Evolutionary conservation across 257 asterid genomes (phyloP).

Genomic region (Salvia hispanica): DNA sequence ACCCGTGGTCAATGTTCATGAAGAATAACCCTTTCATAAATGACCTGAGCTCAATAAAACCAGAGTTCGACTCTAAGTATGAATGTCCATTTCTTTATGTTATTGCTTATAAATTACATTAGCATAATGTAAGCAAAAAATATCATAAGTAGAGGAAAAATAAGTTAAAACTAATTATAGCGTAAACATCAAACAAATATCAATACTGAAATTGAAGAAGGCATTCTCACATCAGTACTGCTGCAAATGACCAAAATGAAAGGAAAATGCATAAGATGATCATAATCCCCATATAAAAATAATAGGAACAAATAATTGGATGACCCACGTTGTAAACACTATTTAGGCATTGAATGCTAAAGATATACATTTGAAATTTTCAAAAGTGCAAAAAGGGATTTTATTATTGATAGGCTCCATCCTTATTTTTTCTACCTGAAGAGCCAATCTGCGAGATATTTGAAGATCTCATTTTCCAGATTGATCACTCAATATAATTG

Average conservation of each 20-base stretch:
- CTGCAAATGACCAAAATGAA: neutral
- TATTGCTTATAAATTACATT: too few species aligned
- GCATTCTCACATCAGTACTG: neutral
- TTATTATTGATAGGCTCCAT: too few species aligned
- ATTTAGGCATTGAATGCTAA: slow-evolving; percentile 19
- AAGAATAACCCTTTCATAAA: too few species aligned
- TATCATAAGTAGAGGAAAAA: too few species aligned
- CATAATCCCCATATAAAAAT: neutral
- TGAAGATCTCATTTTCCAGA: slow-evolving; percentile 19
- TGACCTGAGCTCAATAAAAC: too few species aligned
- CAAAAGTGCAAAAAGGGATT: slow-evolving; percentile 4
- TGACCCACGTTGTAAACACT: neutral
- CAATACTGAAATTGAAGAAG: neutral
- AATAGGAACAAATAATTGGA: neutral
- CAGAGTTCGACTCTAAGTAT: too few species aligned
- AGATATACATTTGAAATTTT: slow-evolving; percentile 33
- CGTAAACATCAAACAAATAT: neutral
- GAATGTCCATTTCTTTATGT: too few species aligned
- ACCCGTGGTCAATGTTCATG: too few species aligned
- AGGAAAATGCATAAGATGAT: neutral
- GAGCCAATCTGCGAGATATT: slow-evolving; percentile 11
- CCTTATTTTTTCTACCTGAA: too few species aligned
- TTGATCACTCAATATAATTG: neutral
- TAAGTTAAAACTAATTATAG: too few species aligned
- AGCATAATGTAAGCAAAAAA: too few species aligned